A percentile compares a stretch with the other conserved stretches of the same genome.
These are phyloP conservation scores for Hansfordia pulvinata DNA, from an alignment of 2,329 filamentous ascomycete species.

Conservation along the genomic window DNA sequence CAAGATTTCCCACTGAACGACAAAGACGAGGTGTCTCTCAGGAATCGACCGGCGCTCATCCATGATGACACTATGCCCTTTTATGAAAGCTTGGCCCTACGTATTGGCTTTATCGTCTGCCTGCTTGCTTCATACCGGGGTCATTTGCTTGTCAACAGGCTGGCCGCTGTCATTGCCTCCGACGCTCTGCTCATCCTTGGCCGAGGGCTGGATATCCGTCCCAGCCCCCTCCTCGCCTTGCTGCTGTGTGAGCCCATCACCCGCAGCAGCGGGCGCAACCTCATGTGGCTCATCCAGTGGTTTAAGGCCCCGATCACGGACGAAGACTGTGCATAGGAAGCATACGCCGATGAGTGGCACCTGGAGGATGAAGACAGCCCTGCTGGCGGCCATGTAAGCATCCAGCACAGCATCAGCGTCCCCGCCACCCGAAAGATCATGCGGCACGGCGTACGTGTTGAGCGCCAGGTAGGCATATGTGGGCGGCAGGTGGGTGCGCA, in stretches of 20 bases:
- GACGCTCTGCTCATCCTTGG: background rate
- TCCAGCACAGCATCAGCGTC: conserved; percentile 21
- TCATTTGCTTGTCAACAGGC: no score
- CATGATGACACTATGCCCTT: no score
- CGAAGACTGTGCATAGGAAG: conserved; percentile 32
- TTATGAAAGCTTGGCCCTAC: conserved; percentile 3
- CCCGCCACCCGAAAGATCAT: conserved; percentile 1
- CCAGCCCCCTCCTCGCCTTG: background rate
- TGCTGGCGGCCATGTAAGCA: conserved; percentile 39
- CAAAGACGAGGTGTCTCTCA: conserved; percentile 1
- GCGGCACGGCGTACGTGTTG: conserved; percentile 15
- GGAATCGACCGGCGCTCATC: no score
- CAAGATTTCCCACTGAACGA: conserved; percentile 1
- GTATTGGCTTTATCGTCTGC: conserved; percentile 2
- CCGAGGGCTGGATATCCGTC: background rate
- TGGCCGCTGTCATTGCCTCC: background rate
- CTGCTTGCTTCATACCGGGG: background rate
- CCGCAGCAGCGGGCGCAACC: no score
- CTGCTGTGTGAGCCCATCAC: background rate
- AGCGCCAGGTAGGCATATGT: conserved; percentile 12
- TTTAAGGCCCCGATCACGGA: conserved; percentile 35
- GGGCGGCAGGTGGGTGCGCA: conserved; percentile 12
- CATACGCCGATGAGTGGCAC: conserved; percentile 37
- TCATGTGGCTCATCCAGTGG: conserved; percentile 6
- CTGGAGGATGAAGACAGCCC: conserved; percentile 41